These are phyloP conservation scores for Pythium coloratum DNA, from an alignment of 352 stramenopile species.

Conservation along the genomic window DNA sequence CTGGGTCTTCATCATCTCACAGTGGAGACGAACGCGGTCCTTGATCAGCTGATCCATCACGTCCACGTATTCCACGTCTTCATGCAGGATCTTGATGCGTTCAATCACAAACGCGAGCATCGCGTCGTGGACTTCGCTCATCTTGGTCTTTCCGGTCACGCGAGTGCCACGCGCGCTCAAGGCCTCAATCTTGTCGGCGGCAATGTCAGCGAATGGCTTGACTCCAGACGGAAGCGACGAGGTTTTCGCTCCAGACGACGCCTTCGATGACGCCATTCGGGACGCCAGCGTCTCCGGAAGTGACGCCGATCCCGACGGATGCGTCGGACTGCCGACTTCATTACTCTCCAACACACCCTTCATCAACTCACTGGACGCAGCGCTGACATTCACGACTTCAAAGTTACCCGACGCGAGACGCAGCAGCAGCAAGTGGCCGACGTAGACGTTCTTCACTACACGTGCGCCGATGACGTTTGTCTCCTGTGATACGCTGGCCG, in stretches of 20 bases:
- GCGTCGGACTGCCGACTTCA: conserved; percentile 14
- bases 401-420: conserved; percentile 69
- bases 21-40: conserved; percentile 54
- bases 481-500: conserved; percentile 5
- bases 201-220: conserved; percentile 56
- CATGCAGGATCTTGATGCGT: conserved; percentile 71
- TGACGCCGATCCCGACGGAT: conserved; percentile 34
- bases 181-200: conserved; percentile 58
- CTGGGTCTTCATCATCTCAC: conserved; percentile 62
- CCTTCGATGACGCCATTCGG: conserved; percentile 40
- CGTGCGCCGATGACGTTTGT: conserved; percentile 64
- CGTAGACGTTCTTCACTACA: conserved; percentile 74
- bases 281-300: conserved; percentile 57
- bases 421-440: conserved; percentile 74
- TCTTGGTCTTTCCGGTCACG: conserved; percentile 61
- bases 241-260: conserved; percentile 13
- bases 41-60: conserved; percentile 67
- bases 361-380: conserved; percentile 67
- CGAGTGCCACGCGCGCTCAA: conserved; percentile 58
- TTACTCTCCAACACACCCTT: conserved; percentile 53
- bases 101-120: conserved; percentile 77
- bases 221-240: conserved; percentile 31
- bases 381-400: conserved; percentile 80
- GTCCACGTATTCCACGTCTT: conserved; percentile 78
- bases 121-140: conserved; percentile 65